Base-by-base conservation (phyloP, 345 rosid genomes). In the Citrus medica region DNA sequence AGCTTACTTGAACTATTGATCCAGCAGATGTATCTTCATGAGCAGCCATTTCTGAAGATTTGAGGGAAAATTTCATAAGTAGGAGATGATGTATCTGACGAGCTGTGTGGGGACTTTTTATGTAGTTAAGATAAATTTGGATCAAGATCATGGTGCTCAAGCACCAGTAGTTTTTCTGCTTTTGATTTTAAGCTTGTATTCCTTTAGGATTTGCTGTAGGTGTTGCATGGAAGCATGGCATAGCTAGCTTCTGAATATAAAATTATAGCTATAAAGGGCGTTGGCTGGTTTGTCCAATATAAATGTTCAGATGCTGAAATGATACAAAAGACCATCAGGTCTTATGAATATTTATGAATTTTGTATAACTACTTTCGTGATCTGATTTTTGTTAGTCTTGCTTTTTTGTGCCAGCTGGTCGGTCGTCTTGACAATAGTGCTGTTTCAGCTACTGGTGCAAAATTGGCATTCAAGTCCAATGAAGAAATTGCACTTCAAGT, bases 401-500 rank as follows among this genome's bases (percentile, higher is more conserved):
- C 7, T 67, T 73, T 46, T 10, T 74, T 71, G 13, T 55, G 17
- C 76, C 88, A 96, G 98, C 84, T 96, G 81, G 97, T 96, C n/a
- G 99, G 99, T 67, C 88, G 98, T 82, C 99, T 96, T 48, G 98
- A 96, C 79, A 96, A 96, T 42, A 94, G 98, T 73, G 98, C 98
- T 21, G 92, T 96, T 67, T 96, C 99, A 8, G 95, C 97, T 4
- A 80, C 85, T 0, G 99, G 98, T 3, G 99, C 99, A 65, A 92
- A 87, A 78, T 76, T 96, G 79, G 98, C 98, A 46, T 96, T 96
- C 92, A 94, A 92, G 81, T 92, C 99, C 61, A 94, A 96, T 78
- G 90, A 96, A 84, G 98, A 96, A 86, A 76, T 96, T 79, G 97
- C 94, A 65, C 79, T 96, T 24, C 94, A 92, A 90, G 95, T 96